Percentiles rank a stretch among this genome's conserved stretches.
Evolutionary conservation across 2,329 filamentous ascomycete species (phyloP).

Genomic region (Calonectria multiphialidica): DNA sequence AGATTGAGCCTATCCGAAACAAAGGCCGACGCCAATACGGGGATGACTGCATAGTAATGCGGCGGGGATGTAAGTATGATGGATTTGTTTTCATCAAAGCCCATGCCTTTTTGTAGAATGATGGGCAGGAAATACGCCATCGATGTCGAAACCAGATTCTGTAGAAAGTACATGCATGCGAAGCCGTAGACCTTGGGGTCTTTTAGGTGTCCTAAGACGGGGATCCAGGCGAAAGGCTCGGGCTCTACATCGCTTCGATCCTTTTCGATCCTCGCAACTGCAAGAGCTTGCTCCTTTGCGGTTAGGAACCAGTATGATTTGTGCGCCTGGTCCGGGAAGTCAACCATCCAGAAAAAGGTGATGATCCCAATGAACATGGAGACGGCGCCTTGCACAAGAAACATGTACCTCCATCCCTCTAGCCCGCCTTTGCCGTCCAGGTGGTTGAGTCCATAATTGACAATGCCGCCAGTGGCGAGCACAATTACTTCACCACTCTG

Average conservation of each 20-base stretch:
- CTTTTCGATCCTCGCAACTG: conserved; percentile 8
- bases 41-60: conserved; percentile 12
- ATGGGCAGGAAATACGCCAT: conserved; percentile 16
- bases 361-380: conserved; percentile 1
- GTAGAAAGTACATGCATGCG: conserved; percentile 15
- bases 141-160: conserved; percentile 6
- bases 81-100: conserved; percentile 11
- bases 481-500: conserved; percentile 8
- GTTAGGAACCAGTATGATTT: conserved; percentile 9
- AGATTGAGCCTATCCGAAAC: conserved; percentile 2
- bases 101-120: conserved; percentile 18
- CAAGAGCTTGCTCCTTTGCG: neutral
- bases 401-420: conserved; percentile 17
- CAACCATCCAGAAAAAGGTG: conserved; percentile 16
- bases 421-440: conserved; percentile 9
- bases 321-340: conserved; percentile 11
- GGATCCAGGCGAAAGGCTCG: neutral
- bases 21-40: neutral
- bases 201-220: neutral
- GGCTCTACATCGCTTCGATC: conserved; percentile 12
- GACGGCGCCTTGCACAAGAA: conserved; percentile 14
- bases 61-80: conserved; percentile 13
- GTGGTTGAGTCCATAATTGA: conserved; percentile 16
- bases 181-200: conserved; percentile 11
- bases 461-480: conserved; percentile 8